Conservation (phyloP, 768 basidiomycete species). For the Pleurotus tuber-regium region DNA sequence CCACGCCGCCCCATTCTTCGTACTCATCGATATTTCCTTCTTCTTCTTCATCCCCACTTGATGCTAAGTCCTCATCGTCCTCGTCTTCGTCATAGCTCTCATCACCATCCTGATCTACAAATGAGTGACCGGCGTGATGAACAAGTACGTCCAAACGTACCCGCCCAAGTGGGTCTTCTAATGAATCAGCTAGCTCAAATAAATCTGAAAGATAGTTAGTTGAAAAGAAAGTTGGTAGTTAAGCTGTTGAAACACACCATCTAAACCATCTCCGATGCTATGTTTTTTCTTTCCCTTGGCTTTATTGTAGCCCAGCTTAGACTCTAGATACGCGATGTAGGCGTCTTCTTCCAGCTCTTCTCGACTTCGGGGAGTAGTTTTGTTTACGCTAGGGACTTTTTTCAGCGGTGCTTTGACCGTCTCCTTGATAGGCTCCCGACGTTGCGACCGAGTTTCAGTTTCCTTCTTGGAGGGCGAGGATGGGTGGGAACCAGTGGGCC, state of each 20-base stretch:
- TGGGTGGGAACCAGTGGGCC: too few relatives aligned
- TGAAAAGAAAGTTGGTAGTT: not conserved
- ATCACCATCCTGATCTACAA: slow-evolving; percentile 9
- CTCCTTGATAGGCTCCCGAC: too few relatives aligned
- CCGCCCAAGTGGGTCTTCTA: slow-evolving; percentile 17
- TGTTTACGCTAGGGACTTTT: too few relatives aligned
- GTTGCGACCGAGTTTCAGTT: too few relatives aligned
- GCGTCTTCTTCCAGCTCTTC: slow-evolving; percentile 73
- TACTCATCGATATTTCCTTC: slow-evolving; percentile 19
- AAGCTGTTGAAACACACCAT: slow-evolving; percentile 47
- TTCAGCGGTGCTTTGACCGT: too few relatives aligned
- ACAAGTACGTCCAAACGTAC: slow-evolving; percentile 4
- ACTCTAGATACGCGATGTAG: slow-evolving; percentile 83
- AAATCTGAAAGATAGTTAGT: slow-evolving; percentile 38
- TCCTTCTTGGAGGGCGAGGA: too few relatives aligned
- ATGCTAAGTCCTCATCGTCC: slow-evolving; percentile 24
- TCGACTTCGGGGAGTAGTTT: slow-evolving; percentile 31
- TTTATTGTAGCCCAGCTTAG: slow-evolving; percentile 60
- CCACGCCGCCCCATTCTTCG: slow-evolving; percentile 40
- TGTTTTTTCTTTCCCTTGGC: slow-evolving; percentile 41
- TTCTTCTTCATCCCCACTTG: slow-evolving; percentile 20
- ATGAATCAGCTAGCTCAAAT: slow-evolving; percentile 46
- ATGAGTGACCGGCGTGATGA: slow-evolving; percentile 2
- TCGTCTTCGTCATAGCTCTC: slow-evolving; percentile 11
- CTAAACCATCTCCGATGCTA: slow-evolving; percentile 76